Conservation (phyloP, 139 green algal species). For the Micractinium sp. region DNA sequence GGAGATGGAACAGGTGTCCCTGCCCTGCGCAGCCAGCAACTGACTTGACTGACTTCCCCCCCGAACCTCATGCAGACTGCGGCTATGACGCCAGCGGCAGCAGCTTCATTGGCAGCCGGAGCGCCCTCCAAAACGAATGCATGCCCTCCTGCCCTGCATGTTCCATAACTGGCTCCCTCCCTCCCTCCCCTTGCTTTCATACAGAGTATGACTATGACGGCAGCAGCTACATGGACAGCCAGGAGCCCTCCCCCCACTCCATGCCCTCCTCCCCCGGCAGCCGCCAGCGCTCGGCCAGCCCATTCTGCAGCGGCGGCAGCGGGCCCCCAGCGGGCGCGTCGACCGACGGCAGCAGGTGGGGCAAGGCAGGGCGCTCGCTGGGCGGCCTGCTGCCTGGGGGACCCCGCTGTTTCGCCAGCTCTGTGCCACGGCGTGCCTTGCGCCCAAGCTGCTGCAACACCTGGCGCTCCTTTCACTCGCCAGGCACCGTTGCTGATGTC, state of each 20-base stretch:
- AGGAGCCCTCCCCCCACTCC: background rate
- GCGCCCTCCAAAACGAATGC: background rate
- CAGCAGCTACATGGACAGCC: constrained; percentile 16
- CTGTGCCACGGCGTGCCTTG: too few relatives aligned
- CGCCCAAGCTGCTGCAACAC: too few relatives aligned
- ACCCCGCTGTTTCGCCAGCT: too few relatives aligned
- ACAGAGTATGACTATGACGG: constrained; percentile 7
- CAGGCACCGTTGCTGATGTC: background rate
- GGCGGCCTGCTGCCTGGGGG: background rate
- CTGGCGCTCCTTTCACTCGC: background rate
- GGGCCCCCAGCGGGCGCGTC: background rate
- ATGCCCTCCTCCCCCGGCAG: background rate
- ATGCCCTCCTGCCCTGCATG: background rate
- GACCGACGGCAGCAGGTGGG: background rate
- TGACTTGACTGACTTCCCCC: background rate
- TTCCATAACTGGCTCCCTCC: background rate
- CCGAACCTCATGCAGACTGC: background rate
- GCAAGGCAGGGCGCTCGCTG: background rate
- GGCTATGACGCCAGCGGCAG: background rate
- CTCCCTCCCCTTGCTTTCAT: background rate
- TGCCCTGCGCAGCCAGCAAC: too few relatives aligned
- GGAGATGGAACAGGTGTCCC: too few relatives aligned
- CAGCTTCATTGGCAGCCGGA: background rate
- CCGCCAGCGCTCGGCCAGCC: constrained; percentile 12
- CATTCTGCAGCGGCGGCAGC: background rate